These are phyloP conservation scores for Hypoxylon perforatum DNA, from an alignment of 495 filamentous ascomycete genomes.

Conservation along the genomic window DNA sequence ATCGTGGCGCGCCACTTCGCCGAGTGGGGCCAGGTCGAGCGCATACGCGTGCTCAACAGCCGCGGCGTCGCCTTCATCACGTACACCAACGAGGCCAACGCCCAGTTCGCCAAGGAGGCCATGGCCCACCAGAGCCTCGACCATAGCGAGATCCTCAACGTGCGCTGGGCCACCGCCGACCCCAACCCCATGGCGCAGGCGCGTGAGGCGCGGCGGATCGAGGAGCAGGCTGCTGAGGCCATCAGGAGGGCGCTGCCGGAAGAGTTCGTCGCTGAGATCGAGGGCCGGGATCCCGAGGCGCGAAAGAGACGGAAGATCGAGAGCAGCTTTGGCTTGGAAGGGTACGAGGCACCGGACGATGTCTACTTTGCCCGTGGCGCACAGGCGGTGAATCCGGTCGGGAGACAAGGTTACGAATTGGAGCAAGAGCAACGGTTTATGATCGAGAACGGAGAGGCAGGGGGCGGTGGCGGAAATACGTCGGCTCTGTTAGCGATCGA, in stretches of 20 bases:
- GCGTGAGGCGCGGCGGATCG: constrained; percentile 86
- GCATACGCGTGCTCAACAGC: constrained; percentile 88
- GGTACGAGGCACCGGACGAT: constrained; percentile 95
- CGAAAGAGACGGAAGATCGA: constrained; percentile 90
- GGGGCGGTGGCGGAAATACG: constrained; percentile 4
- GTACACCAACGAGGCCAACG: constrained; percentile 84
- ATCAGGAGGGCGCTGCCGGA: constrained; percentile 90
- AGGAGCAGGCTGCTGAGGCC: constrained; percentile 98
- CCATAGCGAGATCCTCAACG: constrained; percentile 91
- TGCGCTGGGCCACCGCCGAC: constrained; percentile 96
- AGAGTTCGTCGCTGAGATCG: constrained; percentile 92
- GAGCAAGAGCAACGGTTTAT: constrained; percentile 61
- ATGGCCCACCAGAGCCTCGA: constrained; percentile 89
- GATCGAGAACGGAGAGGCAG: constrained; percentile 55
- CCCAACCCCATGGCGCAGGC: constrained; percentile 96
- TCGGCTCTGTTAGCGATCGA: constrained; percentile 55
- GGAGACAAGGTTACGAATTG: constrained; percentile 60
- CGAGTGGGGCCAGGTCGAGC: constrained; percentile 92
- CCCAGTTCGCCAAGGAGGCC: constrained; percentile 90
- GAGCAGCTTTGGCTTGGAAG: constrained; percentile 85
- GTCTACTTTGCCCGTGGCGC: constrained; percentile 84
- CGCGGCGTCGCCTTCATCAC: constrained; percentile 85
- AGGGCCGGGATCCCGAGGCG: constrained; percentile 87
- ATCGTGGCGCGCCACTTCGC: constrained; percentile 92
- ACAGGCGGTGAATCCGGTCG: constrained; percentile 68